Evolutionary conservation across 306 rosid genomes (phyloP).

Genomic region (Ormosia semicastrata): DNA sequence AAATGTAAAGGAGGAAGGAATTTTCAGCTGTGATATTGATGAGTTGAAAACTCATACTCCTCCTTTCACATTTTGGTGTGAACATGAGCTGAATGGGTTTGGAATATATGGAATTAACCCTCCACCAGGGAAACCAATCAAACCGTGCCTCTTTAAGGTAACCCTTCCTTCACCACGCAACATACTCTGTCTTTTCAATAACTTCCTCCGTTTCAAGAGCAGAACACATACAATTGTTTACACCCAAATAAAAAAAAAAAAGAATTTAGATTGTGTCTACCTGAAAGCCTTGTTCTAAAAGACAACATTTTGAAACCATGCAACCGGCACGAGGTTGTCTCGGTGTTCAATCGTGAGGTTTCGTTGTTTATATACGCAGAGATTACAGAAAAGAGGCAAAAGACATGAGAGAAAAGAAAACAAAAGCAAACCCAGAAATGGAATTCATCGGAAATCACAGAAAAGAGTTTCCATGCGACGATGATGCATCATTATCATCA

Average conservation of each 20-base stretch:
- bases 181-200: neutral
- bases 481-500: slow-evolving; percentile 33
- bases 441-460: neutral
- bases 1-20: slow-evolving; percentile 34
- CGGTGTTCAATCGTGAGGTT: neutral
- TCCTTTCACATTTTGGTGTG: slow-evolving; percentile 22
- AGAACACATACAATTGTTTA: neutral
- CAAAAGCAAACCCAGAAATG: slow-evolving; percentile 29
- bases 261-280: no score
- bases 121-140: neutral
- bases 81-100: neutral
- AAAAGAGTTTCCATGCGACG: slow-evolving; percentile 20
- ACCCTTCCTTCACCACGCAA: neutral
- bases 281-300: neutral
- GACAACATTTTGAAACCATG: neutral
- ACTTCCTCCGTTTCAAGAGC: neutral
- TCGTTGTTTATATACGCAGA: slow-evolving; percentile 24
- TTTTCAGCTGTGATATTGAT: neutral
- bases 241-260: neutral
- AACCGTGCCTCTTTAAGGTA: slow-evolving; percentile 40
- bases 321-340: neutral
- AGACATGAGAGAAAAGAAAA: slow-evolving; percentile 8
- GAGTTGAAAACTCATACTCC: neutral
- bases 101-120: slow-evolving; percentile 10
- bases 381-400: neutral